Percentiles rank a stretch among this genome's conserved stretches.
These are phyloP conservation scores for Phytophthora vignae DNA, from an alignment of 352 stramenopile genomes.

Conservation along the genomic window DNA sequence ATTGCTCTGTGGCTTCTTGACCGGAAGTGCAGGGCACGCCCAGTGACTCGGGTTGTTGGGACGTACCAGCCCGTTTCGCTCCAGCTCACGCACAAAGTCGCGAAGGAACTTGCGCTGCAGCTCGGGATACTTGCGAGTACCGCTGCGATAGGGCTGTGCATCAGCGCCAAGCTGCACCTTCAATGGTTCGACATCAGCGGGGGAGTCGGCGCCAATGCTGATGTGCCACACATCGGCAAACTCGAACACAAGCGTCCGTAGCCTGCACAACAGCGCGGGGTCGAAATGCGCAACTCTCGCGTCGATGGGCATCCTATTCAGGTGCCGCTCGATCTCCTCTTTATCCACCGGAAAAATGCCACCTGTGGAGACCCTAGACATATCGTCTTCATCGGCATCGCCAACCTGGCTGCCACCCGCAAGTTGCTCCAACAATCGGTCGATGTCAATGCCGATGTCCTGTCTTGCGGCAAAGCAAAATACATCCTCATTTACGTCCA, in stretches of 20 bases:
- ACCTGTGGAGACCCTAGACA: not conserved
- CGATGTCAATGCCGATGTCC: not conserved
- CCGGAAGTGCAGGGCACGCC: not conserved
- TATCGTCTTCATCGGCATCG: not conserved
- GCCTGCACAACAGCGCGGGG: not conserved
- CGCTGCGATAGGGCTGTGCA: not conserved
- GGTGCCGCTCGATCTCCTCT: not conserved
- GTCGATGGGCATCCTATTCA: not conserved
- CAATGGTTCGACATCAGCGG: conserved; percentile 6
- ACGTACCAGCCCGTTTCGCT: not conserved
- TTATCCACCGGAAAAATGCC: not conserved
- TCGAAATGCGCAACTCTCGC: not conserved
- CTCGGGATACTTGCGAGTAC: not conserved
- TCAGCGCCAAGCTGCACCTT: not conserved
- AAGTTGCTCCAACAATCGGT: not conserved
- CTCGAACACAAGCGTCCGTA: not conserved
- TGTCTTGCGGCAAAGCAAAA: not conserved
- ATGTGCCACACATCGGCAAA: conserved; percentile 9
- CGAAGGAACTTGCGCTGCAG: not conserved
- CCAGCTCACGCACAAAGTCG: not conserved
- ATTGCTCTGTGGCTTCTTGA: conserved; percentile 4
- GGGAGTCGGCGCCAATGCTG: not conserved
- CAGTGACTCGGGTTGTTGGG: not conserved
- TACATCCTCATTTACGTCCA: not conserved
- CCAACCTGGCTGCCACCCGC: not conserved